These are phyloP conservation scores for Myriangium duriaei DNA, from an alignment of 2,329 filamentous ascomycete species.

Conservation along the genomic window DNA sequence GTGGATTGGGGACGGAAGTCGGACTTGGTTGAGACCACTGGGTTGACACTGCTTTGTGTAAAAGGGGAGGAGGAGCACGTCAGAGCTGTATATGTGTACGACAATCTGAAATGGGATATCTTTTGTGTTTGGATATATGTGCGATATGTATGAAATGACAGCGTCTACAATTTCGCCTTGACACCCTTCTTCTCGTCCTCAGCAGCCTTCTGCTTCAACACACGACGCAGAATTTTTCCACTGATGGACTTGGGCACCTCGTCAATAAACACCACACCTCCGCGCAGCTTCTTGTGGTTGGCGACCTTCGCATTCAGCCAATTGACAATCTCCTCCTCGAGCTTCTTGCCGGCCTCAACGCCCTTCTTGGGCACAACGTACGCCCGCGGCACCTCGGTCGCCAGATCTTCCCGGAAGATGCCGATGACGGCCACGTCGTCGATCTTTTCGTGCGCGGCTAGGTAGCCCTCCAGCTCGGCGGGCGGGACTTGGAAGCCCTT, in stretches of 20 bases:
- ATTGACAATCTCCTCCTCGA: slow-evolving; percentile 30
- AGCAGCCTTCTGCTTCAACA: slow-evolving; percentile 32
- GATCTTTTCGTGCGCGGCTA: slow-evolving; percentile 30
- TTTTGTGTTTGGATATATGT: too few relatives aligned
- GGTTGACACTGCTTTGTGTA: too few relatives aligned
- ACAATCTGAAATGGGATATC: too few relatives aligned
- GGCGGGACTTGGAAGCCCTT: slow-evolving; percentile 43
- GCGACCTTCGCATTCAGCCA: slow-evolving; percentile 35
- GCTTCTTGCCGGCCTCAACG: slow-evolving; percentile 17
- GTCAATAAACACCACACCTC: slow-evolving; percentile 33
- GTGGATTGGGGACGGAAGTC: too few relatives aligned
- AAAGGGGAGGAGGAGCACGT: too few relatives aligned
- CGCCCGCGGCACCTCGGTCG: slow-evolving; percentile 35
- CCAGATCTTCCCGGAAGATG: slow-evolving; percentile 32
- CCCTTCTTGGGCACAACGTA: slow-evolving; percentile 31
- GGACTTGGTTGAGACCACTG: too few relatives aligned
- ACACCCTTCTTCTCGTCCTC: slow-evolving; percentile 25
- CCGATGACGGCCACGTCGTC: slow-evolving; percentile 35
- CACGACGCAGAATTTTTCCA: slow-evolving; percentile 36
- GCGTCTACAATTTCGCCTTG: slow-evolving; percentile 32
- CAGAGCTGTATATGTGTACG: too few relatives aligned
- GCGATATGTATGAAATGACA: too few relatives aligned
- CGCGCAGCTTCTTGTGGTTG: slow-evolving; percentile 34
- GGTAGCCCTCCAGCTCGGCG: slow-evolving; percentile 34
- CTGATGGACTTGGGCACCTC: slow-evolving; percentile 36